These are phyloP conservation scores for Mucor indicus DNA, from an alignment of 371 early-diverging fungal species.

Conservation along the genomic window DNA sequence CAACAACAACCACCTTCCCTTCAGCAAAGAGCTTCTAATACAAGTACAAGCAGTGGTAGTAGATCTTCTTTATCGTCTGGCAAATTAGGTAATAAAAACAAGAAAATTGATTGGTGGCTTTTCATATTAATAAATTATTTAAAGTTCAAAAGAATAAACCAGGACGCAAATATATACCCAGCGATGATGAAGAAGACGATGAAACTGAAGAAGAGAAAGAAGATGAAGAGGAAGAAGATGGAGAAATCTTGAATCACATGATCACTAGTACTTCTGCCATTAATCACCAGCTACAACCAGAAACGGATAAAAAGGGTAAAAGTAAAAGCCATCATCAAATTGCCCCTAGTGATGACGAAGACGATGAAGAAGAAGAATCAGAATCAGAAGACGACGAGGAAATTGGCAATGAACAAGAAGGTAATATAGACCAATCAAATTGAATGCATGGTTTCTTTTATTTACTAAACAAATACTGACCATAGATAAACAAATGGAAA, in stretches of 20 bases:
- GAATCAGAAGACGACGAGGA: no score
- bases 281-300: no score
- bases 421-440: not conserved
- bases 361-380: not conserved
- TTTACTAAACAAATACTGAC: no score
- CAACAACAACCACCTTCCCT: conserved; percentile 5
- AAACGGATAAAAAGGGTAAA: no score
- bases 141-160: no score
- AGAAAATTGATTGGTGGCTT: no score
- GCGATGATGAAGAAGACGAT: not conserved
- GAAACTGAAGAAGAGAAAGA: conserved; percentile 10
- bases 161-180: not conserved
- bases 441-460: no score
- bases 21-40: conserved; percentile 4
- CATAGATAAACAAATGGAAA: conserved; percentile 5
- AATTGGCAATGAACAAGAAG: not conserved
- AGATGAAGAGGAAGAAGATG: not conserved
- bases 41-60: conserved; percentile 8
- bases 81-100: conserved; percentile 13
- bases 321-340: not conserved
- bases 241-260: no score
- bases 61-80: conserved; percentile 11
- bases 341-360: not conserved
- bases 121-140: no score
- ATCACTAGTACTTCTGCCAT: no score